Evolutionary conservation across 371 early-diverging fungal species (phyloP).

Genomic region (Actinomortierella wolfii): DNA sequence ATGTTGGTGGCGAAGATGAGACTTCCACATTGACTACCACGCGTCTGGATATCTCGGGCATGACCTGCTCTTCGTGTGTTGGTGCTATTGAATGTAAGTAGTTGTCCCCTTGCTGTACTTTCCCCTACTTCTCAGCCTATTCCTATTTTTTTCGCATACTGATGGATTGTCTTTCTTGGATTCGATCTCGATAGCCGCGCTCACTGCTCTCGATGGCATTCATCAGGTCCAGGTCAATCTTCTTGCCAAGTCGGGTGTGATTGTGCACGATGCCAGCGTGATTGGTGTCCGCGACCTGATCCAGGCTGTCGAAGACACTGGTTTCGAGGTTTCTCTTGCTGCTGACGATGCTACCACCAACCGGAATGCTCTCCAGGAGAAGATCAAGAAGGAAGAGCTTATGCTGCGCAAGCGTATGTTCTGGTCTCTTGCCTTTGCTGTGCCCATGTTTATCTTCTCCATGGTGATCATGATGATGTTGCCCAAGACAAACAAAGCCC

Average conservation of each 20-base stretch:
- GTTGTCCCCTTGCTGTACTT: background rate
- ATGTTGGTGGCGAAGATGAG: constrained; percentile 16
- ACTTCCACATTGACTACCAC: constrained; percentile 34
- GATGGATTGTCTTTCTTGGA: background rate
- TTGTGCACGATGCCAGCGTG: constrained; percentile 60
- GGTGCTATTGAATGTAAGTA: constrained; percentile 65
- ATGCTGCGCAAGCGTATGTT: constrained; percentile 50
- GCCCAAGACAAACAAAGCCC: constrained; percentile 48
- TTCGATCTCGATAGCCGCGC: constrained; percentile 14
- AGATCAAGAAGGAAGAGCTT: constrained; percentile 53
- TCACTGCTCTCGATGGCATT: constrained; percentile 61
- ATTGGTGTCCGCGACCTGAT: constrained; percentile 57
- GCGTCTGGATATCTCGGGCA: constrained; percentile 67
- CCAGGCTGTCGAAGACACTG: constrained; percentile 62
- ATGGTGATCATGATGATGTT: constrained; percentile 70
- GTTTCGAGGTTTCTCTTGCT: constrained; percentile 59
- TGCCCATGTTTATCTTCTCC: constrained; percentile 62
- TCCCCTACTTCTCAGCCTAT: background rate
- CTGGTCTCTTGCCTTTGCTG: constrained; percentile 62
- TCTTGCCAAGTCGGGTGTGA: constrained; percentile 61
- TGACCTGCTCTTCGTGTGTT: constrained; percentile 88
- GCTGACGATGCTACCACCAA: constrained; percentile 44
- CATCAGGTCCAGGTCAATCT: constrained; percentile 67
- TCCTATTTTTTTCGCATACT: background rate
- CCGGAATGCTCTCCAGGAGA: constrained; percentile 51